Percentiles rank a stretch among this genome's conserved stretches.
Conservation (phyloP, 805 yeast species). For the Nakazawaea wickerhamii region DNA sequence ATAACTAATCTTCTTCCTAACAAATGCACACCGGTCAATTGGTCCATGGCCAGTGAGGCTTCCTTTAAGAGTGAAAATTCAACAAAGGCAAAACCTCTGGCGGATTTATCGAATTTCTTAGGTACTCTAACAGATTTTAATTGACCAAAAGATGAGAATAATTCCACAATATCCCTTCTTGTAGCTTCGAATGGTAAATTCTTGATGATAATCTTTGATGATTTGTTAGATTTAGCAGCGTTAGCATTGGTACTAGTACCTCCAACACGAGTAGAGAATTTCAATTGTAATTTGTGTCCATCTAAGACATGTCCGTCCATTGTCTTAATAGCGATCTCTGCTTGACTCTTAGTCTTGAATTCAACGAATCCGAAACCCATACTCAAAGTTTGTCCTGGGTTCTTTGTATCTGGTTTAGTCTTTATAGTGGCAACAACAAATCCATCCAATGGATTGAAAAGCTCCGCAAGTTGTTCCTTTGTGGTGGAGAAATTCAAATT, state of each 20-base stretch:
- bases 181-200: slow-evolving; percentile 96
- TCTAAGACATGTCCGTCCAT: slow-evolving; percentile 76
- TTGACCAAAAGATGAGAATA: slow-evolving; percentile 93
- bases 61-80: slow-evolving; percentile 84
- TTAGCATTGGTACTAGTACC: slow-evolving; percentile 21
- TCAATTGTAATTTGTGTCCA: slow-evolving; percentile 87
- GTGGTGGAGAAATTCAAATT: slow-evolving; percentile 86
- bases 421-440: slow-evolving; percentile 78
- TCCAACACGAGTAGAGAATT: slow-evolving; percentile 66
- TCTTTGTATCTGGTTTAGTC: slow-evolving; percentile 82
- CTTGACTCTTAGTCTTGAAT: slow-evolving; percentile 72
- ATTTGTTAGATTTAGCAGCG: slow-evolving; percentile 33
- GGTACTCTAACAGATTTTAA: slow-evolving; percentile 94
- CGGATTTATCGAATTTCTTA: slow-evolving; percentile 88
- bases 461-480: slow-evolving; percentile 43
- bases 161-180: slow-evolving; percentile 85
- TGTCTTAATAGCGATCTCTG: slow-evolving; percentile 65
- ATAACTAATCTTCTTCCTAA: slow-evolving; percentile 90
- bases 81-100: slow-evolving; percentile 97
- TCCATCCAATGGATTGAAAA: slow-evolving; percentile 71
- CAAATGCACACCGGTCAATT: slow-evolving; percentile 92
- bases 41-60: slow-evolving; percentile 91
- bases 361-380: slow-evolving; percentile 99
- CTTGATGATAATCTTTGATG: slow-evolving; percentile 87
- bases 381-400: slow-evolving; percentile 59